A percentile compares a stretch with the other conserved stretches of the same genome.
phyloP scores from a whole-genome alignment of 2,329 filamentous ascomycete genomes.

The Amauroascus verrucosus region DNA sequence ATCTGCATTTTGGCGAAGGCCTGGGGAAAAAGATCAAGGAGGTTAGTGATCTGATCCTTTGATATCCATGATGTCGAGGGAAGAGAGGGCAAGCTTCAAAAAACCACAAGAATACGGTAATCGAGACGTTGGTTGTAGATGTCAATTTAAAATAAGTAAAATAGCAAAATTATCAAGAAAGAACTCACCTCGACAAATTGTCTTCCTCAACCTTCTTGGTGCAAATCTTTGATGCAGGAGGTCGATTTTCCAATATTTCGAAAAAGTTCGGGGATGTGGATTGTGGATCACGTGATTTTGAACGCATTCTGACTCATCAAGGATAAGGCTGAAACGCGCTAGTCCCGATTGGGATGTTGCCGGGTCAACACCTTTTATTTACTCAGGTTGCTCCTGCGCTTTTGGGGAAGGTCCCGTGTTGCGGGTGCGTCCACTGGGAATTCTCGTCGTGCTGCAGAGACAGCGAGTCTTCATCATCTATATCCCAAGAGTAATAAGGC shows the following conservation, averaged over 20 bases:
- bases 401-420: not conserved
- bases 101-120: not conserved
- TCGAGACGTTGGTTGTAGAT: not conserved
- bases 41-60: not conserved
- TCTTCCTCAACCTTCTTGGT: slow-evolving; percentile 49
- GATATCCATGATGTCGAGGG: not conserved
- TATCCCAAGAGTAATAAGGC: not conserved
- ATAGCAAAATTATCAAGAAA: not conserved
- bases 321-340: slow-evolving; percentile 11
- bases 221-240: slow-evolving; percentile 25
- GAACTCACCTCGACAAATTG: slow-evolving; percentile 49
- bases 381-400: not conserved
- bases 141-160: not conserved
- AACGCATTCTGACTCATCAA: slow-evolving; percentile 1
- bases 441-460: not conserved
- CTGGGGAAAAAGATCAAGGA: slow-evolving; percentile 18
- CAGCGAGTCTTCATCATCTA: not conserved
- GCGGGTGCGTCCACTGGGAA: not conserved
- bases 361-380: slow-evolving; percentile 16
- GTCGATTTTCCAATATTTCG: slow-evolving; percentile 18
- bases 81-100: not conserved
- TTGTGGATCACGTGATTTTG: slow-evolving; percentile 24
- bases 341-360: slow-evolving; percentile 16
- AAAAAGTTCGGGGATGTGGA: slow-evolving; percentile 20
- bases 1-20: slow-evolving; percentile 43